Conservation (phyloP, 2,329 filamentous ascomycete species). For the Sporothrix brunneoviolacea region DNA sequence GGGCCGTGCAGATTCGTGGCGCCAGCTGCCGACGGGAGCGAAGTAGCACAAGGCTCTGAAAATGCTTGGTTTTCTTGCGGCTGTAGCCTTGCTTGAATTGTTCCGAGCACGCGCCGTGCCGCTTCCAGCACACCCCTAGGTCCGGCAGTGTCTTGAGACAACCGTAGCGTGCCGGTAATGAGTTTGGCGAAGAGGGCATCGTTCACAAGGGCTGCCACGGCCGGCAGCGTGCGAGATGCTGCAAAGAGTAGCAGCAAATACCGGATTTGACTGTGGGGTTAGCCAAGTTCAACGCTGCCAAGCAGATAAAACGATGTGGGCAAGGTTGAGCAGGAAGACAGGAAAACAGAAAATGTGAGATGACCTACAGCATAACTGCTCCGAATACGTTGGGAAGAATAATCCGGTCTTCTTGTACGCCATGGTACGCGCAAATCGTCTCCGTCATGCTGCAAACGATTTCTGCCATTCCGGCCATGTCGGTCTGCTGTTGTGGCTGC, state of each 20-base stretch:
- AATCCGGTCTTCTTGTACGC: background rate
- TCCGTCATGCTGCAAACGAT: slow-evolving; percentile 10
- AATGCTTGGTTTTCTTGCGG: background rate
- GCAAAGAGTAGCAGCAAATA: slow-evolving; percentile 18
- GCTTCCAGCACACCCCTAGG: slow-evolving; percentile 11
- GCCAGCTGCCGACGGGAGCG: background rate
- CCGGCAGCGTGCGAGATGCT: slow-evolving; percentile 8
- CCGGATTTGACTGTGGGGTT: slow-evolving; percentile 17
- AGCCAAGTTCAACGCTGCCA: background rate
- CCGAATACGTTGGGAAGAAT: slow-evolving; percentile 17
- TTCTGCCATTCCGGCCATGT: slow-evolving; percentile 3
- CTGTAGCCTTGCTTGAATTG: slow-evolving; percentile 3
- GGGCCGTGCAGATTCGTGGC: background rate
- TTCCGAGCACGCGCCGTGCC: slow-evolving; percentile 11
- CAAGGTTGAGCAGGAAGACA: too few relatives aligned
- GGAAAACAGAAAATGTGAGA: background rate
- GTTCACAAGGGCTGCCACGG: background rate
- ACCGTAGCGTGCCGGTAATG: slow-evolving; percentile 7
- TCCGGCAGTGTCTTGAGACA: slow-evolving; percentile 4
- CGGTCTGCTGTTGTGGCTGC: background rate
- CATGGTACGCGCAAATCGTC: slow-evolving; percentile 16
- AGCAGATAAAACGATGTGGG: background rate
- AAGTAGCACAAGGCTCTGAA: background rate
- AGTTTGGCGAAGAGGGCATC: slow-evolving; percentile 12
- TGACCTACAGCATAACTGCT: slow-evolving; percentile 13